Conservation (phyloP, 257 asterid genomes). For the Mentha longifolia region DNA sequence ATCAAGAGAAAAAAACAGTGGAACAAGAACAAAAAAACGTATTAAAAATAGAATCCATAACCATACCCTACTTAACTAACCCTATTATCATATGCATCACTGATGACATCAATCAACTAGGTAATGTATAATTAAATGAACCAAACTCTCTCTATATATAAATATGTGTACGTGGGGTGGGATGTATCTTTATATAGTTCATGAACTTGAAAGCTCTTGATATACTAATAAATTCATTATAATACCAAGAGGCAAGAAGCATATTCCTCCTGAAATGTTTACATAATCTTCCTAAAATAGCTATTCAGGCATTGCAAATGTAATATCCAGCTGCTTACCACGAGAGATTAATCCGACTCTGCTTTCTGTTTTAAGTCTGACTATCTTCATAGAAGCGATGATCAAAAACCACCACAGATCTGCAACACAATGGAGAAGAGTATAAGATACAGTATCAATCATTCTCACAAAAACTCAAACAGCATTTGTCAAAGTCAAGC, state of each 20-base stretch:
- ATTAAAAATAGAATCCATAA: background rate
- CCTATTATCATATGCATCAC: constrained; percentile 15
- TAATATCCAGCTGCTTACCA: background rate
- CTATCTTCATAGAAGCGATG: background rate
- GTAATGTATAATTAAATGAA: background rate
- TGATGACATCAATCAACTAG: constrained; percentile 13
- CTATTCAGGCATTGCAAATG: background rate
- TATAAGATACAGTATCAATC: background rate
- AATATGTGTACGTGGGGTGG: background rate
- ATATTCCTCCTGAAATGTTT: background rate
- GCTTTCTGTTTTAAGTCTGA: too few species aligned
- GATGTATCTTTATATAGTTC: background rate
- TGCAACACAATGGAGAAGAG: background rate
- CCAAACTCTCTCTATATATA: background rate
- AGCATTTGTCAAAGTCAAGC: background rate
- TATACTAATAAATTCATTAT: background rate
- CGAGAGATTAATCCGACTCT: background rate
- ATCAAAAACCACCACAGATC: background rate
- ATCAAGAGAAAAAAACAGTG: background rate
- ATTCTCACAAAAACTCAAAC: too few species aligned
- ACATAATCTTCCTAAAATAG: background rate
- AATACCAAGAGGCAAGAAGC: background rate
- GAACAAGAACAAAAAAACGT: background rate
- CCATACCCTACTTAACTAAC: background rate
- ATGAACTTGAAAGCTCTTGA: background rate